Evolutionary conservation across 768 basidiomycete genomes (phyloP).

Genomic region (Suillus weaverae): DNA sequence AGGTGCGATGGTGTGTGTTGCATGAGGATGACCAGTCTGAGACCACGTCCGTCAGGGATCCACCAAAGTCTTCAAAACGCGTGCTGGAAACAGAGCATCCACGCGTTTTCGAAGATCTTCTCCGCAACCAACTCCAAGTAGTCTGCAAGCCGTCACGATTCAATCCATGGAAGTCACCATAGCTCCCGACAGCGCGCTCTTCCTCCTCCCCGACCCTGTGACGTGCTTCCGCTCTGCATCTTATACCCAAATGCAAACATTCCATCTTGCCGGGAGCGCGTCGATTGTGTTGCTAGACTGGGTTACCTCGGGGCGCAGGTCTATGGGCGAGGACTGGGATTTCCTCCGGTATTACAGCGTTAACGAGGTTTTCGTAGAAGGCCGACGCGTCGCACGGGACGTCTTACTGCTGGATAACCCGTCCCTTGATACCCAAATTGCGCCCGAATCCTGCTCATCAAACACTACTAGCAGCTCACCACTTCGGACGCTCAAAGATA

Average conservation of each 20-base stretch:
- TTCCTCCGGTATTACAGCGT: conserved; percentile 82
- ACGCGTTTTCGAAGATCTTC: conserved; percentile 28
- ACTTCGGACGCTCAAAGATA: conserved; percentile 53
- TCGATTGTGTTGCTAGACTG: conserved; percentile 84
- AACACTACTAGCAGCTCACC: conserved; percentile 22
- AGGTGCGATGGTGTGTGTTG: conserved; percentile 50
- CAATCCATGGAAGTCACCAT: conserved; percentile 67
- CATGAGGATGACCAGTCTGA: conserved; percentile 8
- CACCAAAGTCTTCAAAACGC: conserved; percentile 91
- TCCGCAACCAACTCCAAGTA: conserved; percentile 2
- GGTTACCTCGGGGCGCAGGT: conserved; percentile 85
- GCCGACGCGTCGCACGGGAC: conserved; percentile 70
- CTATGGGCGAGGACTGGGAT: conserved; percentile 85
- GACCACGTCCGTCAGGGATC: conserved; percentile 59
- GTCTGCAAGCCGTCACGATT: conserved; percentile 40
- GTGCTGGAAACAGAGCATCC: conserved; percentile 60
- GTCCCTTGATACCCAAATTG: conserved; percentile 1
- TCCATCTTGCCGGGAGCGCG: conserved; percentile 58
- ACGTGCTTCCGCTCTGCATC: conserved; percentile 85
- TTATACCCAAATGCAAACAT: conserved; percentile 83
- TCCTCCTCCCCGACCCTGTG: conserved; percentile 90
- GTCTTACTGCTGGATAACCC: conserved; percentile 69
- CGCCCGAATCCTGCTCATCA: conserved; percentile 7
- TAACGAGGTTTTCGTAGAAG: conserved; percentile 78
- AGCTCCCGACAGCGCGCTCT: conserved; percentile 52